Base-by-base conservation (phyloP, 306 rosid species). In the Vigna trinervia region DNA sequence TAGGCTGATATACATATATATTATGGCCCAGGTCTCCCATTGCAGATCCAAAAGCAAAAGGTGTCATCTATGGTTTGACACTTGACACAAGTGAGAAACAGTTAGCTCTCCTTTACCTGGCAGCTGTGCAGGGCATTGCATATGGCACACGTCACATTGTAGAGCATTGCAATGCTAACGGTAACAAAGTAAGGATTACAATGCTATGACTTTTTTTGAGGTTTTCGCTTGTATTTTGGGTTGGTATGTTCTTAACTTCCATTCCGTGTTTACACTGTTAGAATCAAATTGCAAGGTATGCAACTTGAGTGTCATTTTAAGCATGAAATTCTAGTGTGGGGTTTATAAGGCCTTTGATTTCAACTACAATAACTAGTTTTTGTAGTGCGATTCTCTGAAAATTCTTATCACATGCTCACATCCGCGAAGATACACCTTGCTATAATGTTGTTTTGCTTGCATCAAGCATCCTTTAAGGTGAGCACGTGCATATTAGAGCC, bases 81-180 rank as follows among this genome's bases (percentile, higher is more conserved):
- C 96, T 95, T 50, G 98, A 92, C 85, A 82, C 93, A 65, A 86
- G 97, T 74, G 97, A 95, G 81, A 81, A 87, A 60, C 89, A 92
- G 70, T 79, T 95, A 85, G 91, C 96, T 68, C 90, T 95, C 82
- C 79, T 85, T 70, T 95, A 95, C 89, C 93, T 92, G 70, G 96
- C 98, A 57, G 80, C 97, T 36, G 84, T 95, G 73, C 97, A 95
- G 86, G 91, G 92, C 77, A 90, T 92, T 89, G 98, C 97, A 9
- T 95, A 95, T 83, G 98, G 98, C 41, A 90, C 97, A 0, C 96
- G 98, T 65, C 95, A 92, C 84, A 95, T 92, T 90, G 96, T 95
- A 82, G 97, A 95, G 84, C 98, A 95, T 75, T 89, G 91, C 81
- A 95, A 95, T 76, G 86, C 87, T 78, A 90, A 95, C 86, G 98